Base-by-base conservation (phyloP, 116 monocot genomes). In the Cymodocea nodosa region DNA sequence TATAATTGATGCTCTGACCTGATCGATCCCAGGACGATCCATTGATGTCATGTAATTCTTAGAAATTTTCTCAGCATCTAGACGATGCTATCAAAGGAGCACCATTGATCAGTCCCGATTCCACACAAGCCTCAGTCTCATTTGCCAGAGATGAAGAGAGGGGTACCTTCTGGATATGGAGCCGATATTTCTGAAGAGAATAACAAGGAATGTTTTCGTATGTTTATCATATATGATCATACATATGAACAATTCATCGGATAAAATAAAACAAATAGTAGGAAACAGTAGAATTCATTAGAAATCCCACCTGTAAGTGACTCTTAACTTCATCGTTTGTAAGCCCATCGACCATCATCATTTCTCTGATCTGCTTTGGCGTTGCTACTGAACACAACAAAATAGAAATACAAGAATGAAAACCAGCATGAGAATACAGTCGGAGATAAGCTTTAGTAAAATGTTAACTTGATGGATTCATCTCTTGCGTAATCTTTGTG, bases 281-380 rank as follows among this genome's bases (percentile, higher is more conserved):
- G 30, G 30, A 30, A 20, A n/a, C 34, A 35, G 3, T 34, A 17
- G 35, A 55, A 44, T 44, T 8, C 44, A 44, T 10, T 44, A 23
- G 35, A 30, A 50, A 34, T 16, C 50, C 4, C 51, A 93, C 93
- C 85, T 93, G 93, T 5, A 93, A 71, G 76, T 93, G 93, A 74
- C 93, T 93, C 76, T 93, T 88, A 65, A 93, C 93, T 62, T 93
- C 93, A 71, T 93, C 93, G 75, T 93, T 93, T 22, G 93, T 89
- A 48, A 93, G 72, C 54, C 93, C 93, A 78, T 93, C 93, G 20
- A 93, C 86, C 79, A 83, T 85, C 89, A 93, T 93, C 22, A 93
- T 71, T 68, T 89, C 93, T 36, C 93, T 77, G 24, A 92, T 92
- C 57, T 92, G 92, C 79, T 92, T 92, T 57, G 92, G 92, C 14